A percentile compares a stretch with the other conserved stretches of the same genome.
Conservation (phyloP, 176 grass and related monocot genomes). For the Musa schizocarpa region DNA sequence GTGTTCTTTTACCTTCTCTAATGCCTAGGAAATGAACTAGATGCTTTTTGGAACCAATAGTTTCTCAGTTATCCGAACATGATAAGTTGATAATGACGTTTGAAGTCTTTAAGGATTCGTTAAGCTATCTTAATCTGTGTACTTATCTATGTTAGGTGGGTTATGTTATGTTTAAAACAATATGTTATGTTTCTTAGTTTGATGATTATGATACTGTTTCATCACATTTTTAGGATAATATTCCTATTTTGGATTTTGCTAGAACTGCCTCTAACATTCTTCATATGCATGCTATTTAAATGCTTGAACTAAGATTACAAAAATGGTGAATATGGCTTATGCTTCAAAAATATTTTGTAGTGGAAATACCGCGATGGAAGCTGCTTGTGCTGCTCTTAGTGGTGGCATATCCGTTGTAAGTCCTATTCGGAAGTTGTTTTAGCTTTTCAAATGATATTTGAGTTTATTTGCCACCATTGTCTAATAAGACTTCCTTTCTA, state of each 20-base stretch:
- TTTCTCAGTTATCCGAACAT: neutral
- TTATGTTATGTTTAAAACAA: too few relatives aligned
- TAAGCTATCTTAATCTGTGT: neutral
- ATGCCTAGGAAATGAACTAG: neutral
- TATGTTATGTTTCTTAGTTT: too few relatives aligned
- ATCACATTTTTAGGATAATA: too few relatives aligned
- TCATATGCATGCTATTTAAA: neutral
- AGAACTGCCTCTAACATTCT: neutral
- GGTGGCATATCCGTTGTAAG: constrained; percentile 81
- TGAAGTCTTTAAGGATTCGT: neutral
- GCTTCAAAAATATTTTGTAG: constrained; percentile 21
- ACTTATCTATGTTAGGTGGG: neutral
- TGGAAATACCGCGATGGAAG: constrained; percentile 45
- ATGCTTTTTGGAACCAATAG: neutral
- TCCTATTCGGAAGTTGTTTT: neutral
- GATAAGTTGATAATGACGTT: neutral
- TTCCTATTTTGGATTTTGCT: too few relatives aligned
- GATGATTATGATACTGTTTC: too few relatives aligned
- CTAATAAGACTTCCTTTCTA: neutral
- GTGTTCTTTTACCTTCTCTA: neutral
- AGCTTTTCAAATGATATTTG: neutral
- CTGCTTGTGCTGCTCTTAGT: constrained; percentile 51
- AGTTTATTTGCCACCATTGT: neutral
- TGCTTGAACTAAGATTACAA: neutral
- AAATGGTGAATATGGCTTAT: neutral